These are phyloP conservation scores for Tirmania nivea DNA, from an alignment of 495 filamentous ascomycete species.

Conservation along the genomic window DNA sequence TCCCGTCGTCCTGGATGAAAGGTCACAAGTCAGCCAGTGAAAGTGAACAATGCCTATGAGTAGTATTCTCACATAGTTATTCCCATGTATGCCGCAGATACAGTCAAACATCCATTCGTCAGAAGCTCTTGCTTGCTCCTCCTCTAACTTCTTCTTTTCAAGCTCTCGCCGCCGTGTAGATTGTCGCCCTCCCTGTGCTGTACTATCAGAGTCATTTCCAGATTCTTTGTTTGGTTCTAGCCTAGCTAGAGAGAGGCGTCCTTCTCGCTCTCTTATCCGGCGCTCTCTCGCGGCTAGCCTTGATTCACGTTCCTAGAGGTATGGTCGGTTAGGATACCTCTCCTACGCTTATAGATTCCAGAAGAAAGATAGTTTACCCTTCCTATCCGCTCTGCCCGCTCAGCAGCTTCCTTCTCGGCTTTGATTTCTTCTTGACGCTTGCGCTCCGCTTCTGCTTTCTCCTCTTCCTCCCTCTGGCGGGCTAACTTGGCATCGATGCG, in stretches of 20 bases:
- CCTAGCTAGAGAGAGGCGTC: slow-evolving; percentile 25
- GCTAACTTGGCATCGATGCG: slow-evolving; percentile 63
- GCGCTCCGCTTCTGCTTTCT: slow-evolving; percentile 50
- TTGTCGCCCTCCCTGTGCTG: not conserved
- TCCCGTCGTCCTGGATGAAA: slow-evolving; percentile 51
- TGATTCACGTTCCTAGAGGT: slow-evolving; percentile 43
- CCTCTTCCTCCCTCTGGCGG: slow-evolving; percentile 51
- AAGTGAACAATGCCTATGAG: not conserved
- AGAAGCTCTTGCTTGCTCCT: not conserved
- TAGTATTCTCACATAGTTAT: slow-evolving; percentile 25
- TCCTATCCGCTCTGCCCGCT: slow-evolving; percentile 29
- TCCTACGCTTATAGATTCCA: slow-evolving; percentile 20
- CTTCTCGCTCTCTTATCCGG: slow-evolving; percentile 61
- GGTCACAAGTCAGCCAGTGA: not conserved
- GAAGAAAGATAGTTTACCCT: slow-evolving; percentile 39
- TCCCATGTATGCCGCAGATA: slow-evolving; percentile 76
- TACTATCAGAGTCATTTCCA: not conserved
- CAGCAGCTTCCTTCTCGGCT: slow-evolving; percentile 33
- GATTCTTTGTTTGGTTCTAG: not conserved
- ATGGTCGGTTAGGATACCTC: no score
- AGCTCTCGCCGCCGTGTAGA: slow-evolving; percentile 28
- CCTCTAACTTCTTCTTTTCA: slow-evolving; percentile 49
- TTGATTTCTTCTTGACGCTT: slow-evolving; percentile 37
- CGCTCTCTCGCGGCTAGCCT: slow-evolving; percentile 70
- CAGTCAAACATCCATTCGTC: slow-evolving; percentile 84